Evolutionary conservation across 1,284 basidiomycete species (phyloP), one percentile per base, ranked within the genome.

Genomic region (Microbotryum saponariae): DNA sequence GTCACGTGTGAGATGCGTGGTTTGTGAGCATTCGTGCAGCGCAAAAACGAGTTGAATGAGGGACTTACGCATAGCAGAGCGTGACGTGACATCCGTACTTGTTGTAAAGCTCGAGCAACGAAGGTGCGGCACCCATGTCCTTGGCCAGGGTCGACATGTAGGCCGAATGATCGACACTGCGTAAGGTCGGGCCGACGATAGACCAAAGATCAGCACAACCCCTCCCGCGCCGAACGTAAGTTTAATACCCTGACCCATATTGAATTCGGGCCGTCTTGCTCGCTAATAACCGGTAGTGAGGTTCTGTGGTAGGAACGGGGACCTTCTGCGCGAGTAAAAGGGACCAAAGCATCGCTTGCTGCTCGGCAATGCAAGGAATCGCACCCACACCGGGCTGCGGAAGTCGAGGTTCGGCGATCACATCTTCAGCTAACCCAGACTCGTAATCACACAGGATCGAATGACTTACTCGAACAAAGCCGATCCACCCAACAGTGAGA

Each of bases 321-420:
- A 76, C 72, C 23, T 75, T 74, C 7, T 82, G 75, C 56, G 77
- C 74, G 25, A 83, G 72, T 8, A 84, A 70, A 3, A 81, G 78
- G 51, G 82, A 80, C 82, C 83, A 85, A 63, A 84, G 80, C 73
- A 84, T 82, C 0, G 79, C 74, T 69, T 84, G 83, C 79, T 84
- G 82, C 73, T 86, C 84, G 2, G 83, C 79, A 57, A 85, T 82
- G 0, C 84, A 83, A 1, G 84, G 84, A 58, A 85, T 85, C 0
- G 84, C 84, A 63, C 83, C 83, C 72, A 67, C 64, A 1, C 25
- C 25, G 4, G 44, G 25, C 31, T 37, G 33, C 31, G n/a, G 46
- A n/a, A 51, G 49, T 18, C 9, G 8, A 42, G 37, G 8, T 31
- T 31, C 31, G 31, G 31, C 1, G 8, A 31, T 31, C 2, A 31